These are phyloP conservation scores for Neonectria coccinea DNA, from an alignment of 2,329 filamentous ascomycete genomes.

Conservation along the genomic window DNA sequence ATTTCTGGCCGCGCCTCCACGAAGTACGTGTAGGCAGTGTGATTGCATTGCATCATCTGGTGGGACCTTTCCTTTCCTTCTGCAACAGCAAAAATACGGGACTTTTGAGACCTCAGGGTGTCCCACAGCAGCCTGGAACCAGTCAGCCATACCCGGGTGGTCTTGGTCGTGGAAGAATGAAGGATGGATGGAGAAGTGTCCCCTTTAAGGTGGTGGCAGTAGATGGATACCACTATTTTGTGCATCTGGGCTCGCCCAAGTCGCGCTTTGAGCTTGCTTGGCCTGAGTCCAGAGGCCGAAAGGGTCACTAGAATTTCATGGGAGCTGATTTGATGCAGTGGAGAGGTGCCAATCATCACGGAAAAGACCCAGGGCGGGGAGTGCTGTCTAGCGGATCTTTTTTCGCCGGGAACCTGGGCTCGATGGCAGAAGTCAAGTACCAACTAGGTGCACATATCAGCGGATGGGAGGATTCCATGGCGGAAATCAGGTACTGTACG, in stretches of 20 bases:
- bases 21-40: conserved; percentile 15
- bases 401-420: conserved; percentile 5
- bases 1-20: conserved; percentile 32
- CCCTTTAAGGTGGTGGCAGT: background rate
- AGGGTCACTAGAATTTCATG: conserved; percentile 28
- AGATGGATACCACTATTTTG: conserved; percentile 1
- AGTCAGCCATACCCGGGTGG: conserved; percentile 21
- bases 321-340: conserved; percentile 38
- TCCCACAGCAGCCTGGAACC: conserved; percentile 24
- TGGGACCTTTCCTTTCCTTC: conserved; percentile 33
- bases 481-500: background rate
- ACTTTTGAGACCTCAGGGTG: conserved; percentile 26
- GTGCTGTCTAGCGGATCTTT: conserved; percentile 6
- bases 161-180: conserved; percentile 20
- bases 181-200: background rate
- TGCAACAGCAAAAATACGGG: conserved; percentile 30
- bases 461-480: background rate
- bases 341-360: conserved; percentile 38
- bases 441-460: background rate
- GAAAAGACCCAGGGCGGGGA: conserved; percentile 33
- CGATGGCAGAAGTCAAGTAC: conserved; percentile 5
- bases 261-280: conserved; percentile 1
- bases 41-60: conserved; percentile 47
- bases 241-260: conserved; percentile 5
- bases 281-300: conserved; percentile 13